Conservation (phyloP, 1,284 basidiomycete species). For the Xerocomus minutiporus region DNA sequence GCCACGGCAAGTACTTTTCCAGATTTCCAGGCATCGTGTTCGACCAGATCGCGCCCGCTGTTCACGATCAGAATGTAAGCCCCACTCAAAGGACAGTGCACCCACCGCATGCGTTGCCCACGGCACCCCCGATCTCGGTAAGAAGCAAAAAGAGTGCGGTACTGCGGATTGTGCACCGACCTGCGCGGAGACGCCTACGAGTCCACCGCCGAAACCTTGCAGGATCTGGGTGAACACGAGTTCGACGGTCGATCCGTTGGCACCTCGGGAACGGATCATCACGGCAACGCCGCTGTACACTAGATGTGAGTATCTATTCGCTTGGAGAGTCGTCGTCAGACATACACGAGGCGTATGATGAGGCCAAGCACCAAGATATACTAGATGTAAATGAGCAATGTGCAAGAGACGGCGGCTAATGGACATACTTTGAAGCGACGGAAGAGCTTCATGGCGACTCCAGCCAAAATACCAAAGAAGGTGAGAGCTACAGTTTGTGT, state of each 20-base stretch:
- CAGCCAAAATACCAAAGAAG: conserved; percentile 60
- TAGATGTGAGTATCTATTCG: conserved; percentile 9
- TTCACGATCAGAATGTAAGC: not conserved
- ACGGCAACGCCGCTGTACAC: conserved; percentile 55
- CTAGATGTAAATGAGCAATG: conserved; percentile 29
- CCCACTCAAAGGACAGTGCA: conserved; percentile 5
- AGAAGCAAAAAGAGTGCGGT: conserved; percentile 73
- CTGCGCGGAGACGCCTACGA: conserved; percentile 65
- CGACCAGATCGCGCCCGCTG: conserved; percentile 48
- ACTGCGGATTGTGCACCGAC: conserved; percentile 79
- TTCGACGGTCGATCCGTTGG: conserved; percentile 54
- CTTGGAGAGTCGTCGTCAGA: not conserved
- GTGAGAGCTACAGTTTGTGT: conserved; percentile 60
- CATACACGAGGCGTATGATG: conserved; percentile 54
- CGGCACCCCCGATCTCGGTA: conserved; percentile 72
- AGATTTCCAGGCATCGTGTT: conserved; percentile 50
- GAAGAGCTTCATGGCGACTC: conserved; percentile 50
- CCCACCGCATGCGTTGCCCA: conserved; percentile 64
- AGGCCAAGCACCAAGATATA: conserved; percentile 63
- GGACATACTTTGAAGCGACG: conserved; percentile 48
- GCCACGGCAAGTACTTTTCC: conserved; percentile 39
- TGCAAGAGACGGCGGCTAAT: not conserved
- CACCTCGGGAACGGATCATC: conserved; percentile 71
- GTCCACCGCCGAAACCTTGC: conserved; percentile 76
- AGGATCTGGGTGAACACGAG: conserved; percentile 70